Evolutionary conservation across 371 early-diverging fungal species (phyloP), one percentile per base, ranked within the genome.

Genomic region (Entomophthora muscae): DNA sequence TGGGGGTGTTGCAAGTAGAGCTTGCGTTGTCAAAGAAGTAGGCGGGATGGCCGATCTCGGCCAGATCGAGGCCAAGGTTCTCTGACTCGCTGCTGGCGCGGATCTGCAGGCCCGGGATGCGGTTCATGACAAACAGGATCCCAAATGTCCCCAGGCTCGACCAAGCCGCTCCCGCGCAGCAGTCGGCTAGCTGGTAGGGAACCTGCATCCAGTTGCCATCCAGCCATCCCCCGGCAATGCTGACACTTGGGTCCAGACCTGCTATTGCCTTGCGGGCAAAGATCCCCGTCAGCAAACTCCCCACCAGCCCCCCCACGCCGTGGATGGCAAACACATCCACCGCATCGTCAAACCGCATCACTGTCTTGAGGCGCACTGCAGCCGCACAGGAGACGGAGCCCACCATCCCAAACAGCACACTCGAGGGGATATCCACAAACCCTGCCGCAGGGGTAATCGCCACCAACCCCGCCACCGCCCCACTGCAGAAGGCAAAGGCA

Each of bases 361-460:
- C 70, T 59, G 81, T 80, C 81, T 92, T 92, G 63, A 90, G 68
- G 28, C 83, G 80, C 31, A 82, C 81, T 27, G 88, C 88, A 65
- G 83, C 69, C 71, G 90, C 88, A 73, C 91, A 93, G 22, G 68
- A 73, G 55, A 85, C 61, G n/a, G 80, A 84, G 42, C 83, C 83
- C 51, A 83, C 52, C 63, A 85, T 74, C 22, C 95, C 94, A 64
- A 91, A 85, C 1, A 89, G 31, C 5, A 55, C 28, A 55, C 55
- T 55, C 5, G 55, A 3, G 10, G 24, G 28, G 10, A 55, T 55
- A 27, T 84, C 82, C 27, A 93, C 90, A 64, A 73, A 94, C 5
- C 96, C 96, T 1, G 91, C 81, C 1, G 79, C 91, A 10, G 96
- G 96, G 0, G 96, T 95, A 65, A 95, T 92, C 17, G 87, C 83